Conservation (phyloP, 1,284 basidiomycete species). For the Vanrija pseudolonga region DNA sequence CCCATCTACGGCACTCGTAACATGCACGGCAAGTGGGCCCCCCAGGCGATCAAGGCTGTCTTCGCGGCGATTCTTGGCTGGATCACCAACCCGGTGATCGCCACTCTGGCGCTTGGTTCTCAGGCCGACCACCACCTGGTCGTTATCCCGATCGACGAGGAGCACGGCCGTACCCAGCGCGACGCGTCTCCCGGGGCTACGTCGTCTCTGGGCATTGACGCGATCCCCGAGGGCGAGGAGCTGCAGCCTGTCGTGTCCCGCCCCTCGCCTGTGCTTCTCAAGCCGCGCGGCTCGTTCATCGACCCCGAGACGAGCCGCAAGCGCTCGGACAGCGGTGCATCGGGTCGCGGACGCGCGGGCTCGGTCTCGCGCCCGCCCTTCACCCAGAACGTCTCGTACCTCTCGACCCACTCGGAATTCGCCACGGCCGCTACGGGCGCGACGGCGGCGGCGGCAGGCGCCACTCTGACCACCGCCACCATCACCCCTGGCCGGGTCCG, state of each 20-base stretch:
- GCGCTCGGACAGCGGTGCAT: too few species aligned
- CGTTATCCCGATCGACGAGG: constrained; percentile 24
- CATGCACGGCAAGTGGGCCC: constrained; percentile 46
- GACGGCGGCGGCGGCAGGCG: neutral
- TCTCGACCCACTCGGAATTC: constrained; percentile 7
- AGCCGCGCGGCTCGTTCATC: neutral
- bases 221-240: constrained; percentile 24
- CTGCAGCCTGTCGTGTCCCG: neutral
- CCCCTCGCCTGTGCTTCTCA: neutral
- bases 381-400: constrained; percentile 33
- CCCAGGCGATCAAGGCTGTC: constrained; percentile 47
- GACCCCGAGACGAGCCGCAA: neutral
- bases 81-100: constrained; percentile 50
- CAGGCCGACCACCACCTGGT: constrained; percentile 48
- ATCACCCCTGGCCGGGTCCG: constrained; percentile 10
- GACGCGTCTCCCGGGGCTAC: neutral
- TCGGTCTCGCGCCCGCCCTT: constrained; percentile 31
- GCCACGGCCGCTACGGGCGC: constrained; percentile 2
- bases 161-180: neutral
- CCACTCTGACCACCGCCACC: neutral
- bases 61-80: constrained; percentile 47
- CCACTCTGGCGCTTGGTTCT: constrained; percentile 44
- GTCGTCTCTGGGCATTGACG: constrained; percentile 2
- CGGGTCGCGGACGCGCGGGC: constrained; percentile 3
- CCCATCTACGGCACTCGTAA: constrained; percentile 45